phyloP scores from a whole-genome alignment of 495 filamentous ascomycete species.

The Staphylotrichum tortipilum region DNA sequence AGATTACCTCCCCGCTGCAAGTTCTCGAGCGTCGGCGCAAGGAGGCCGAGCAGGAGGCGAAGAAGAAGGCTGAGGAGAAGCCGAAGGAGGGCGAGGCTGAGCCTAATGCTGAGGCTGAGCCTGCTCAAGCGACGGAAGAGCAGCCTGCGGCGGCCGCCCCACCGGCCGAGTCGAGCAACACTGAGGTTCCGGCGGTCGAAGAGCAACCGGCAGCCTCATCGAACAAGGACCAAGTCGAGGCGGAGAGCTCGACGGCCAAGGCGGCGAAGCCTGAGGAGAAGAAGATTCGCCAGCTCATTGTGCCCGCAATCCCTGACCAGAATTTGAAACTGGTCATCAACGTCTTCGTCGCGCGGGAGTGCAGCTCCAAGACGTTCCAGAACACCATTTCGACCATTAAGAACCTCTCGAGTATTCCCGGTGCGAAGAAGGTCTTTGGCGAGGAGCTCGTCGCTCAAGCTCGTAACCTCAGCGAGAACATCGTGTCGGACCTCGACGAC shows the following conservation, averaged over 20 bases:
- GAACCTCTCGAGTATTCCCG: slow-evolving; percentile 87
- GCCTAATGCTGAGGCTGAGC: slow-evolving; percentile 14
- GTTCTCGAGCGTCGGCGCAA: slow-evolving; percentile 78
- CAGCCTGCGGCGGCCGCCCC: slow-evolving; percentile 20
- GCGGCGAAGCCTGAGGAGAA: slow-evolving; percentile 56
- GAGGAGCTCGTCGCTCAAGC: slow-evolving; percentile 82
- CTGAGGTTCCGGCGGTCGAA: slow-evolving; percentile 9
- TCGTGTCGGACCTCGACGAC: slow-evolving; percentile 74
- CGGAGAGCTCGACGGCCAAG: slow-evolving; percentile 37
- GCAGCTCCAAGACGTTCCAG: slow-evolving; percentile 91
- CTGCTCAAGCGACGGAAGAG: slow-evolving; percentile 11
- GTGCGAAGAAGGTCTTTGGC: slow-evolving; percentile 83
- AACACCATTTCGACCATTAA: slow-evolving; percentile 96
- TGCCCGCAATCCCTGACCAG: slow-evolving; percentile 79
- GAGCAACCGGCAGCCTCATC: slow-evolving; percentile 21
- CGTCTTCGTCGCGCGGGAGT: slow-evolving; percentile 91
- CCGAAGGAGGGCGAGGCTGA: slow-evolving; percentile 16
- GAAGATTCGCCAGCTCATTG: slow-evolving; percentile 62
- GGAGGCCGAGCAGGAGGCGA: slow-evolving; percentile 50
- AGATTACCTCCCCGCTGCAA: slow-evolving; percentile 79
- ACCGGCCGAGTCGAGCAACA: slow-evolving; percentile 6
- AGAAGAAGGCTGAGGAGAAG: slow-evolving; percentile 43
- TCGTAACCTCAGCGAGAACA: slow-evolving; percentile 70
- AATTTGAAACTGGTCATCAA: slow-evolving; percentile 91
- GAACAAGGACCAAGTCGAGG: slow-evolving; percentile 19